Conservation (phyloP, 306 rosid genomes). For the Heteromeles arbutifolia region DNA sequence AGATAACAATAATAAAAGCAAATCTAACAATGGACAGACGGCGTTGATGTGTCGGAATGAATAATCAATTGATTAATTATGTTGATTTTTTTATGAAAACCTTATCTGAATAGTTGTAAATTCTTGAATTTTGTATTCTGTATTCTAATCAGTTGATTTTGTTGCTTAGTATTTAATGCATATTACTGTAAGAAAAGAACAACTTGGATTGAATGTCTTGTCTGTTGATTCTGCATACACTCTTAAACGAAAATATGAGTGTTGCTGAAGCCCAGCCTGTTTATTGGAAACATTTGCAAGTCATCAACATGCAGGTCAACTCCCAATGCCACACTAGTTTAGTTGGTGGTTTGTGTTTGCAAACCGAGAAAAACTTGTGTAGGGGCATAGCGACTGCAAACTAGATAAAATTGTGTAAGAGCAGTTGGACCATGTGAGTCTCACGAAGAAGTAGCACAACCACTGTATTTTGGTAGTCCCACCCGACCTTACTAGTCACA, state of each 20-base stretch:
- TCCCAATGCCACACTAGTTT: neutral
- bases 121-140: neutral
- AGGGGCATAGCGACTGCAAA: too few species aligned
- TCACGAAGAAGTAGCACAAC: too few species aligned
- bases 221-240: neutral
- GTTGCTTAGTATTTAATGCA: neutral
- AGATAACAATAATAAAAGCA: too few species aligned
- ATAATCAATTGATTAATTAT: too few species aligned
- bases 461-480: too few species aligned
- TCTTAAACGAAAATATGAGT: neutral
- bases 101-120: neutral
- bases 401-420: too few species aligned
- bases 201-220: neutral
- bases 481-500: too few species aligned
- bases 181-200: neutral
- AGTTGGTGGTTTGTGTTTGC: neutral
- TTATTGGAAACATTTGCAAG: neutral
- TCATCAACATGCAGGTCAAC: neutral
- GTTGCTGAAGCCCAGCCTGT: neutral
- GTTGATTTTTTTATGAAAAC: neutral
- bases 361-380: too few species aligned
- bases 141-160: neutral
- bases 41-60: too few species aligned
- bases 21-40: too few species aligned
- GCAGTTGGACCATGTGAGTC: too few species aligned